Evolutionary conservation across 208 protist species (phyloP), one percentile per base, ranked within the genome.

Genomic region (Acanthamoeba quina): DNA sequence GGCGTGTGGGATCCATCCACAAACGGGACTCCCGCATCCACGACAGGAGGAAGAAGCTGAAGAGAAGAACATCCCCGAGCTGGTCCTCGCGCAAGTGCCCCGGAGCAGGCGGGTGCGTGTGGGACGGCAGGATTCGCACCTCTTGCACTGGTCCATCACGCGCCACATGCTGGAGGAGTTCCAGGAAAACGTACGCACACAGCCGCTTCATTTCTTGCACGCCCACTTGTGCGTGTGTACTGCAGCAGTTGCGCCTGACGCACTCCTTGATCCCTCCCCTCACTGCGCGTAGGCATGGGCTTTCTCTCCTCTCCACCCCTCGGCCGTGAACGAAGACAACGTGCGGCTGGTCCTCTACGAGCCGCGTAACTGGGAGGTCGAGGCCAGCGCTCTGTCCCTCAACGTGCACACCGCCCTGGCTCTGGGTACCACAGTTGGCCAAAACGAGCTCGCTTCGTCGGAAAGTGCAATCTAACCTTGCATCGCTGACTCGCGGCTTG

Each of bases 271-370:
- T 68, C 9, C 60, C 60, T 68, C 60, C 21, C n/a, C 24, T 3
- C 24, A 5, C 6, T 17, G n/a, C 41, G 24, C 6, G n/a, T 41
- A 82, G 74, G 82, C 58, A 52, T 90, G 82, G 82, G 82, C 82
- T 5, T 70, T 68, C 52, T 90, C 82, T 90, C 82, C 82, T 3
- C 58, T 90, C 3, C 82, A 90, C 41, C 82, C 82, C 34, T 62
- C 82, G 6, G 82, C 82, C 5, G 49, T 90, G 24, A 68, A 90
- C 31, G 82, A 90, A 52, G 82, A 62, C 82, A 90, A 90, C 29
- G 82, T 90, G 56, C 49, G 82, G 11, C 34, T 90, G 15, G 56
- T 90, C 11, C 49, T 90, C 56, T 68, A 90, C 54, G 82, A 52
- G 15, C 34, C 17, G 2, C 10, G 5, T 29, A 29, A 34, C 58